Percentiles rank a stretch among this genome's conserved stretches.
These are phyloP conservation scores for Cryptococcus sp. DNA, from an alignment of 1,284 basidiomycete genomes.

Conservation along the genomic window DNA sequence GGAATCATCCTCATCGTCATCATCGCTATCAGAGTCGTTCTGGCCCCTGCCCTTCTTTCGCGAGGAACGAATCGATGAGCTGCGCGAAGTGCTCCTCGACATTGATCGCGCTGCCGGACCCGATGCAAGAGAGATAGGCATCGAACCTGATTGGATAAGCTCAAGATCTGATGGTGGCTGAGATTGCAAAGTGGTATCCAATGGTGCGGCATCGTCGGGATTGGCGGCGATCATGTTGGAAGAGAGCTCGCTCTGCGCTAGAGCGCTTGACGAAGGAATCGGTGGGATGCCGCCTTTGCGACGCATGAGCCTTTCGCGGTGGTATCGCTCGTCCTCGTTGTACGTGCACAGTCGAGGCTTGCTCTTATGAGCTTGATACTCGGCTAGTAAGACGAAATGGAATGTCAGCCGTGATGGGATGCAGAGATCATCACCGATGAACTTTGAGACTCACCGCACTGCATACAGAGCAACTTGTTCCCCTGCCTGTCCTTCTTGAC, in stretches of 20 bases:
- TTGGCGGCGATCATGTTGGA: too few species aligned
- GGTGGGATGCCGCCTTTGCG: too few species aligned
- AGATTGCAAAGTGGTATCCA: too few species aligned
- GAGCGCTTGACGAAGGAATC: too few species aligned
- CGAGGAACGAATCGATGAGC: background rate
- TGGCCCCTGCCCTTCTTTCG: slow-evolving; percentile 1
- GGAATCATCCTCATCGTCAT: slow-evolving; percentile 24
- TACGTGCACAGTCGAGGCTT: slow-evolving; percentile 26
- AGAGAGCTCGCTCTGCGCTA: too few species aligned
- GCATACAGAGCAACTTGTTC: slow-evolving; percentile 85
- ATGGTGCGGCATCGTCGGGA: too few species aligned
- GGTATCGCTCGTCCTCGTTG: slow-evolving; percentile 63
- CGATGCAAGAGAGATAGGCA: background rate
- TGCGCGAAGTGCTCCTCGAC: too few species aligned
- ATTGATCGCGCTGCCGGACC: background rate
- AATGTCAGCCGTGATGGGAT: too few species aligned
- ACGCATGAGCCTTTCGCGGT: slow-evolving; percentile 55
- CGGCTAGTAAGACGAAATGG: slow-evolving; percentile 6
- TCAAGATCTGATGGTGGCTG: too few species aligned
- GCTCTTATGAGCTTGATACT: slow-evolving; percentile 23
- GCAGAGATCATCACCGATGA: too few species aligned
- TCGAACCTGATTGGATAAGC: background rate
- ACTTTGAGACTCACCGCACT: slow-evolving; percentile 68
- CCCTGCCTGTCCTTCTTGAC: slow-evolving; percentile 76
- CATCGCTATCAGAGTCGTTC: slow-evolving; percentile 7